Percentiles rank a stretch among this genome's conserved stretches.
These are phyloP conservation scores for Colletotrichum tofieldiae DNA, from an alignment of 2,329 filamentous ascomycete species.

Conservation along the genomic window DNA sequence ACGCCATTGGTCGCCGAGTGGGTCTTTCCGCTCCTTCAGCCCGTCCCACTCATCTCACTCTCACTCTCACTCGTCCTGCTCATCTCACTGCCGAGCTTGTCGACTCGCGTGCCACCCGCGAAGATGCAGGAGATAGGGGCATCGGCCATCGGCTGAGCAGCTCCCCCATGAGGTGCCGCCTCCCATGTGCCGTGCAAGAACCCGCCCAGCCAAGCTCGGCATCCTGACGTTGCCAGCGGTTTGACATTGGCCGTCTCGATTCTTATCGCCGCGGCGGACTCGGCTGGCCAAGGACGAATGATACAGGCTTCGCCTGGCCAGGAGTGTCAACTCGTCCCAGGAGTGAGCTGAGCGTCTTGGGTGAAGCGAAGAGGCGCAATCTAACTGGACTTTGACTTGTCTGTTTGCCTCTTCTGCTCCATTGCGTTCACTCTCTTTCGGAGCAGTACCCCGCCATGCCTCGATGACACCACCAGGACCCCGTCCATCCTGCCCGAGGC, in stretches of 20 bases:
- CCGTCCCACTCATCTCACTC: background rate
- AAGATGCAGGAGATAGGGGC: conserved; percentile 5
- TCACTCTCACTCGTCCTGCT: too few relatives aligned
- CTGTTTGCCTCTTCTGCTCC: too few relatives aligned
- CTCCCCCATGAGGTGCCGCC: background rate
- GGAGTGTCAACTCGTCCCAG: background rate
- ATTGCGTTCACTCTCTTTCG: background rate
- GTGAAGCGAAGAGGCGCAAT: background rate
- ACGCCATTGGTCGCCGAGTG: background rate
- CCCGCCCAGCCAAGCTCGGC: too few relatives aligned
- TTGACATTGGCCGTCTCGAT: background rate
- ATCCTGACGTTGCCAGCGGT: background rate
- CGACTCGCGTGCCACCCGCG: background rate
- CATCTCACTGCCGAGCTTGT: background rate
- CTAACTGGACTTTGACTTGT: too few relatives aligned
- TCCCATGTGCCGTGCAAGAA: background rate
- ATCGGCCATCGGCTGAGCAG: background rate
- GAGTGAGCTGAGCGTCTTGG: background rate
- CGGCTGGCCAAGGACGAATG: background rate
- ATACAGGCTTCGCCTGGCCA: background rate
- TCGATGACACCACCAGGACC: too few relatives aligned
- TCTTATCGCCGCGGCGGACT: background rate
- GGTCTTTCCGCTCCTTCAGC: background rate
- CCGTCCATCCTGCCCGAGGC: too few relatives aligned
- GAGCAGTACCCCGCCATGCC: background rate